phyloP scores from a whole-genome alignment of 2,329 filamentous ascomycete genomes.

The Paradendryphiella salina region DNA sequence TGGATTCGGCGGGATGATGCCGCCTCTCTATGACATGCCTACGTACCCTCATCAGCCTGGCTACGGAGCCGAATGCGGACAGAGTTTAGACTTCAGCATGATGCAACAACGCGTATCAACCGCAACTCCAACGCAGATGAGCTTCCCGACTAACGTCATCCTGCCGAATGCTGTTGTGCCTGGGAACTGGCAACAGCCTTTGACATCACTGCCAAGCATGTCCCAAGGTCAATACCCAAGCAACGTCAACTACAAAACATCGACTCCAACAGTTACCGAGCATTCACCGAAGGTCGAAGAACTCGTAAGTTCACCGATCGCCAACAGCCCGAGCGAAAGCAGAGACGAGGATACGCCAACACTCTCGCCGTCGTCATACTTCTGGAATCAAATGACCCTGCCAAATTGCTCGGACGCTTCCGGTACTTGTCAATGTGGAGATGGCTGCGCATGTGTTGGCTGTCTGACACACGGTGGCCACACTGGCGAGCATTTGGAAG shows the following conservation, averaged over 20 bases:
- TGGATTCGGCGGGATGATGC: conserved; percentile 36
- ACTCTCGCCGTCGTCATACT: conserved; percentile 45
- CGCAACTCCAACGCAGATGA: conserved; percentile 23
- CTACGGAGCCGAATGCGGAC: conserved; percentile 32
- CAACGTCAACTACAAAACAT: conserved; percentile 9
- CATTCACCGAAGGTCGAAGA: conserved; percentile 23
- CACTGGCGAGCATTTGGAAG: conserved; percentile 48
- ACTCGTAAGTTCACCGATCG: conserved; percentile 14
- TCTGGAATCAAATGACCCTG: conserved; percentile 44
- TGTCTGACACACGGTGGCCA: conserved; percentile 58
- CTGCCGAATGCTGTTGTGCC: conserved; percentile 21
- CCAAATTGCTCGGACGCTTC: conserved; percentile 53
- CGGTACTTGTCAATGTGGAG: conserved; percentile 57
- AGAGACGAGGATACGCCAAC: conserved; percentile 42
- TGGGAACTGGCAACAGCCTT: conserved; percentile 32
- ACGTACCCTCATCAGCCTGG: conserved; percentile 41
- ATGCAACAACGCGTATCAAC: conserved; percentile 26
- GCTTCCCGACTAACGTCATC: conserved; percentile 28
- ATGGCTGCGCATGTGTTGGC: conserved; percentile 57
- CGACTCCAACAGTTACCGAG: conserved; percentile 15
- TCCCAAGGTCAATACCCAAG: conserved; percentile 22
- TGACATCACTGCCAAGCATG: conserved; percentile 15
- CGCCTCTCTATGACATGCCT: conserved; percentile 43
- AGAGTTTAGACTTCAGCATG: conserved; percentile 18
- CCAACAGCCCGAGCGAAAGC: conserved; percentile 37